These are phyloP conservation scores for Camelina sativa DNA, from an alignment of 345 rosid genomes.

Conservation along the genomic window DNA sequence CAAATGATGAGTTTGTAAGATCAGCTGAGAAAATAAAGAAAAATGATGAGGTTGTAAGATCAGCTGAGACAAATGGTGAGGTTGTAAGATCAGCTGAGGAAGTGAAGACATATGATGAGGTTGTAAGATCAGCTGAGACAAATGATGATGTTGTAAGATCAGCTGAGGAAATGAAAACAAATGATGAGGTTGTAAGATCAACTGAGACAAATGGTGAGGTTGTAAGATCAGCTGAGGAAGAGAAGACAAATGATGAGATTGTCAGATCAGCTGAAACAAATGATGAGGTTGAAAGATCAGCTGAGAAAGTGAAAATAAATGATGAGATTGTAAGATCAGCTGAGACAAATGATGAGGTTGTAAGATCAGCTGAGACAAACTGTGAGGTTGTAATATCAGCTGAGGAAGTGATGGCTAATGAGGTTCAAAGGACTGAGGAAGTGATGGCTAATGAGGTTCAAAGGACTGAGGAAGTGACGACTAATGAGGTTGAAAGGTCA, in stretches of 20 bases:
- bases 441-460: too few relatives aligned
- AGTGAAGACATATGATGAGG: constrained; percentile 37
- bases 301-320: constrained; percentile 23
- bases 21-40: constrained; percentile 33
- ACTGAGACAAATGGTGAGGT: neutral
- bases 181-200: constrained; percentile 7
- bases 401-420: too few relatives aligned
- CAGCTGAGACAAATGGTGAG: neutral
- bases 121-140: constrained; percentile 13
- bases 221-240: constrained; percentile 25
- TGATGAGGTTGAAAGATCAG: neutral
- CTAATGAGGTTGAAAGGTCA: constrained; percentile 9
- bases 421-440: too few relatives aligned
- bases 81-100: constrained; percentile 22
- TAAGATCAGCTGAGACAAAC: too few relatives aligned
- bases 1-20: neutral
- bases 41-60: neutral
- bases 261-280: constrained; percentile 34
- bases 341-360: too few relatives aligned
- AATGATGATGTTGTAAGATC: constrained; percentile 1
- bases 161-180: constrained; percentile 41
- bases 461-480: too few relatives aligned
- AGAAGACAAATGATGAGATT: constrained; percentile 29
- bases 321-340: too few relatives aligned
- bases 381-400: too few relatives aligned